A percentile compares a stretch with the other conserved stretches of the same genome.
Conservation (phyloP, 2,329 filamentous ascomycete genomes). For the Clonostachys rosea region DNA sequence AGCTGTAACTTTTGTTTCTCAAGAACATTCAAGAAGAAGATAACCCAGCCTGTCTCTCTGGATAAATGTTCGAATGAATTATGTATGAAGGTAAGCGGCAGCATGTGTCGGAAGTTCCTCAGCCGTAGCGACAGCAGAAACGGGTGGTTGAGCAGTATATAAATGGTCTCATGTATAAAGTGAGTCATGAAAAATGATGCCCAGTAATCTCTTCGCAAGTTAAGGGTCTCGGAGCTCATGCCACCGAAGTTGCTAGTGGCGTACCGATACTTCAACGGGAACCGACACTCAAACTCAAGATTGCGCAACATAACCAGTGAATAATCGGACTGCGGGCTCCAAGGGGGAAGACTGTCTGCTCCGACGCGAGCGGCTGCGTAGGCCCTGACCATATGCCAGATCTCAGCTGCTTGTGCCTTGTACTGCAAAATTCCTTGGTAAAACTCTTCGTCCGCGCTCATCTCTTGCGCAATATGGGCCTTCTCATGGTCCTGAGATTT, state of each 20-base stretch:
- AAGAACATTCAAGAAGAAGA: conserved; percentile 42
- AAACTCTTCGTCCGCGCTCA: conserved; percentile 1
- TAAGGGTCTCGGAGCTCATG: conserved; percentile 30
- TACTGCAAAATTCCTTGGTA: conserved; percentile 38
- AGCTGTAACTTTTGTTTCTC: conserved; percentile 34
- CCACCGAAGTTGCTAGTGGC: conserved; percentile 39
- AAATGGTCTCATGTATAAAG: conserved; percentile 45
- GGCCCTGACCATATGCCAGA: conserved; percentile 38
- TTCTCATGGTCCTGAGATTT: no score
- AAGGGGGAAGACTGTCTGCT: conserved; percentile 26
- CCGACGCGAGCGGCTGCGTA: conserved; percentile 40
- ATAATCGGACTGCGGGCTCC: conserved; percentile 47
- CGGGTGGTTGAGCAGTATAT: conserved; percentile 48
- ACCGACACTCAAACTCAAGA: conserved; percentile 45
- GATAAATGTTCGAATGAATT: conserved; percentile 46
- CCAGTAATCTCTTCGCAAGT: conserved; percentile 43
- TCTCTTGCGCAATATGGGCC: no score
- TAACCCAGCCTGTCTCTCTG: conserved; percentile 46
- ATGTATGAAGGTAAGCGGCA: conserved; percentile 49
- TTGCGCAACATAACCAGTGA: conserved; percentile 41
- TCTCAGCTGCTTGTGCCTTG: conserved; percentile 33
- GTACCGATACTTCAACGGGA: conserved; percentile 45
- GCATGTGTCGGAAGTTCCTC: conserved; percentile 43
- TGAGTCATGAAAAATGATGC: conserved; percentile 47
- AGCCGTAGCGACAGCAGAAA: conserved; percentile 45